phyloP scores from a whole-genome alignment of 352 stramenopile species.

The Globisporangium mamillatum region DNA sequence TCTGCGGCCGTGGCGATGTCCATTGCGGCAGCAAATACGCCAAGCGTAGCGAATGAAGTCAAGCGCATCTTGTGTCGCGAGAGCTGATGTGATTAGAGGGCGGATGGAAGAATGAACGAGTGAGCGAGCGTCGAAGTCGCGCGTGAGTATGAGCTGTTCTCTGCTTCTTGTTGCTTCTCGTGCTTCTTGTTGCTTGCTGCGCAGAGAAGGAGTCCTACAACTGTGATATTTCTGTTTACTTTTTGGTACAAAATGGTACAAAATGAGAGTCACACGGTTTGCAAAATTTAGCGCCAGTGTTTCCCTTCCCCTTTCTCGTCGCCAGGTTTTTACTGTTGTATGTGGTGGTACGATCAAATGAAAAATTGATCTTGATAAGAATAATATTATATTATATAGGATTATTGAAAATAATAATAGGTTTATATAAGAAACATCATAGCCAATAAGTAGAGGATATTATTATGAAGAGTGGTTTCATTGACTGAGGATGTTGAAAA shows the following conservation, averaged over 20 bases:
- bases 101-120: neutral
- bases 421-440: no score
- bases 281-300: neutral
- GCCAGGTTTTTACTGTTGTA: neutral
- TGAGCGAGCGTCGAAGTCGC: no score
- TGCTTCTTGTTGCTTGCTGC: neutral
- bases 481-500: no score
- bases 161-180: neutral
- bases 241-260: no score
- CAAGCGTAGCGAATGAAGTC: slow-evolving; percentile 2
- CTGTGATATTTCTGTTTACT: neutral
- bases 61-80: slow-evolving; percentile 1
- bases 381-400: no score
- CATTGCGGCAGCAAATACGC: slow-evolving; percentile 14
- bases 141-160: neutral
- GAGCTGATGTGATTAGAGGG: neutral
- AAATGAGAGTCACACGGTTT: neutral
- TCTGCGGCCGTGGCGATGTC: slow-evolving; percentile 12
- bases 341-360: no score
- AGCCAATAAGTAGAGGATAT: no score
- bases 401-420: no score
- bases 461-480: no score
- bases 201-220: neutral
- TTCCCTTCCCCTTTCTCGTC: neutral
- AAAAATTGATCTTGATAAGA: neutral